A percentile compares a stretch with the other conserved stretches of the same genome.
Conservation (phyloP, 345 rosid genomes). For the Xanthoceras sorbifolium region DNA sequence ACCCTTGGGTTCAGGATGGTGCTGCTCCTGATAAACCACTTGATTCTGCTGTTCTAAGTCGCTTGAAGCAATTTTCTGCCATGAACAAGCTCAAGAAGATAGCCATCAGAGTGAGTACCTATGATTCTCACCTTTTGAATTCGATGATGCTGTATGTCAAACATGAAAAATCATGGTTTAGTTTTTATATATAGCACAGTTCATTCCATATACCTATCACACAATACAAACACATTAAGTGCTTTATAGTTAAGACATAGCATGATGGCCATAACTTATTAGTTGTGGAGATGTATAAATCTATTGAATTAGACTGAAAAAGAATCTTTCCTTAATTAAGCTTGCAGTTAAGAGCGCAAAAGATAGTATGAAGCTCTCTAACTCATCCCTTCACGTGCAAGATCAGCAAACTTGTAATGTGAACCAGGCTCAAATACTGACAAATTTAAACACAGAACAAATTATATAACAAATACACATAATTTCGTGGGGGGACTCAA, state of each 20-base stretch:
- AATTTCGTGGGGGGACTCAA: background rate
- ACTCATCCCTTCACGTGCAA: too few species aligned
- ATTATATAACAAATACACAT: background rate
- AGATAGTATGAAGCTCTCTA: background rate
- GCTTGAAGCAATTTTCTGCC: slow-evolving; percentile 91
- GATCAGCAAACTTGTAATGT: background rate
- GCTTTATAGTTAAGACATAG: background rate
- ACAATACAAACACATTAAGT: background rate
- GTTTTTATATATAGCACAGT: background rate
- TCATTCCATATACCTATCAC: background rate
- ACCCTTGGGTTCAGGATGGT: slow-evolving; percentile 95
- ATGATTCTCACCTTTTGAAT: background rate
- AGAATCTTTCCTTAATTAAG: background rate
- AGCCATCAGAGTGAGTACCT: slow-evolving; percentile 70
- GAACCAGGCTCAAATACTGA: background rate
- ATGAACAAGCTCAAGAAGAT: slow-evolving; percentile 96
- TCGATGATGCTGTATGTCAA: background rate
- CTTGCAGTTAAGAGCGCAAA: background rate
- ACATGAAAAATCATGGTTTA: background rate
- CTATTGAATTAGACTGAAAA: background rate
- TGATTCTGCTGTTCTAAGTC: slow-evolving; percentile 85
- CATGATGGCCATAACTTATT: background rate
- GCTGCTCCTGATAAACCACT: slow-evolving; percentile 92
- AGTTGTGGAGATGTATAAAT: background rate
- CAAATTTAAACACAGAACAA: background rate